Conservation (phyloP, 805 yeast species). For the Saccharomycopsis sp. region DNA sequence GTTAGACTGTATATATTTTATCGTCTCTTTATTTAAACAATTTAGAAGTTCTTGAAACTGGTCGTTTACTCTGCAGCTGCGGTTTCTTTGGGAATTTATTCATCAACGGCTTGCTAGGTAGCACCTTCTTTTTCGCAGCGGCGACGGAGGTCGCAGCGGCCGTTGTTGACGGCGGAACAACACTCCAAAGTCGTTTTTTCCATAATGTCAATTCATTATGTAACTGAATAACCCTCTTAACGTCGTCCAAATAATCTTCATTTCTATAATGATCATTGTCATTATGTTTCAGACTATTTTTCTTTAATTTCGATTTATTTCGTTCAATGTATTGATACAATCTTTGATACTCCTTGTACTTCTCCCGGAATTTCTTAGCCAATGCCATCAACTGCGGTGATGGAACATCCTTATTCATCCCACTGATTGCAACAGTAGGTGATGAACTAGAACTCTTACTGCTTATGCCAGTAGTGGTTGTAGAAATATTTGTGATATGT, state of each 20-base stretch:
- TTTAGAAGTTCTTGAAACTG: conserved; percentile 4
- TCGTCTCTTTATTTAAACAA: conserved; percentile 2
- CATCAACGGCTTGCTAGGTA: conserved; percentile 5
- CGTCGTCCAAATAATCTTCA: conserved; percentile 4
- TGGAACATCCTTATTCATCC: background rate
- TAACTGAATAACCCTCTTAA: conserved; percentile 14
- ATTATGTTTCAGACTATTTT: background rate
- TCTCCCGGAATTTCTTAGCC: conserved; percentile 10
- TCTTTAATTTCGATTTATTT: conserved; percentile 1
- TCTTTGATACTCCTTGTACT: conserved; percentile 13
- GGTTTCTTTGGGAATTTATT: background rate
- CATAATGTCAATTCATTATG: conserved; percentile 18
- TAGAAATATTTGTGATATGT: conserved; percentile 3
- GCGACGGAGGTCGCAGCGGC: background rate
- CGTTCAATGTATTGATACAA: conserved; percentile 10
- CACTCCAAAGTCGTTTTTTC: conserved; percentile 17
- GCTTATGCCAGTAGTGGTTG: background rate
- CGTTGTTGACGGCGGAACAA: background rate
- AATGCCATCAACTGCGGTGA: conserved; percentile 6
- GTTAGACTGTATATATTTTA: no score
- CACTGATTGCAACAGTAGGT: background rate
- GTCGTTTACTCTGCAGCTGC: background rate
- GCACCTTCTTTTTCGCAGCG: background rate
- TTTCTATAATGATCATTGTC: background rate
- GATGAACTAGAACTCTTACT: background rate